Evolutionary conservation across 2,329 filamentous ascomycete species (phyloP).

Genomic region (Ampelomyces quisqualis): DNA sequence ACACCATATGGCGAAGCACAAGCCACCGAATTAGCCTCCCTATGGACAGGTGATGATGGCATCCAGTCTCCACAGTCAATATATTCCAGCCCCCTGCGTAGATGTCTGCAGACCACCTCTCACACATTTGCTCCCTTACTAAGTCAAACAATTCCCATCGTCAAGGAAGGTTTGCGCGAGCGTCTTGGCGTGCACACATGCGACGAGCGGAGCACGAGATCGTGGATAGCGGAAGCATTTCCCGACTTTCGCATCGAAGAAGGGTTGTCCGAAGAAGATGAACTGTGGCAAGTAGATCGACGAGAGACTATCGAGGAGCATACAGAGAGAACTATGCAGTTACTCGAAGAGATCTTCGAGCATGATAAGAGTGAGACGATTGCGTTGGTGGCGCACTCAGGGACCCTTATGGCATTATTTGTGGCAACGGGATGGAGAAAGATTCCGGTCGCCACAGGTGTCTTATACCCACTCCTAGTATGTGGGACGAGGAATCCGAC

Average conservation of each 20-base stretch:
- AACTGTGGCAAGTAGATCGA: conserved; percentile 48
- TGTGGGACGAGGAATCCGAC: conserved; percentile 1
- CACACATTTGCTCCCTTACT: conserved; percentile 58
- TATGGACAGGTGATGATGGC: conserved; percentile 25
- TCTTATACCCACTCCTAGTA: conserved; percentile 17
- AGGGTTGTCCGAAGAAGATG: conserved; percentile 59
- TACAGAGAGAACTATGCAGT: conserved; percentile 7
- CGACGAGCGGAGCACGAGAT: conserved; percentile 57
- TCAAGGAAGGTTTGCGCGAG: conserved; percentile 65
- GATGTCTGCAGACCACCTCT: conserved; percentile 62
- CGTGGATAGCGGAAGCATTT: conserved; percentile 52
- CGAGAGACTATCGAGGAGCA: conserved; percentile 13
- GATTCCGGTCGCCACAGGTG: conserved; percentile 13
- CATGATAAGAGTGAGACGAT: conserved; percentile 48
- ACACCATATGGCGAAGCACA: conserved; percentile 58
- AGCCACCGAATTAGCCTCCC: conserved; percentile 53
- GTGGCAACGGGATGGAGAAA: conserved; percentile 49
- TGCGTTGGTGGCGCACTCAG: conserved; percentile 57
- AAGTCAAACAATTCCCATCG: conserved; percentile 41
- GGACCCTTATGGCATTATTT: conserved; percentile 55
- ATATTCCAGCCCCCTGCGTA: conserved; percentile 61
- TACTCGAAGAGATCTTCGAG: conserved; percentile 54
- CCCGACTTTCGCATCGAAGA: conserved; percentile 57
- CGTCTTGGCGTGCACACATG: conserved; percentile 65
- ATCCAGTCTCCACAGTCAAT: conserved; percentile 61